Conservation (phyloP, 371 early-diverging fungal species). For the Mortierella sp. region DNA sequence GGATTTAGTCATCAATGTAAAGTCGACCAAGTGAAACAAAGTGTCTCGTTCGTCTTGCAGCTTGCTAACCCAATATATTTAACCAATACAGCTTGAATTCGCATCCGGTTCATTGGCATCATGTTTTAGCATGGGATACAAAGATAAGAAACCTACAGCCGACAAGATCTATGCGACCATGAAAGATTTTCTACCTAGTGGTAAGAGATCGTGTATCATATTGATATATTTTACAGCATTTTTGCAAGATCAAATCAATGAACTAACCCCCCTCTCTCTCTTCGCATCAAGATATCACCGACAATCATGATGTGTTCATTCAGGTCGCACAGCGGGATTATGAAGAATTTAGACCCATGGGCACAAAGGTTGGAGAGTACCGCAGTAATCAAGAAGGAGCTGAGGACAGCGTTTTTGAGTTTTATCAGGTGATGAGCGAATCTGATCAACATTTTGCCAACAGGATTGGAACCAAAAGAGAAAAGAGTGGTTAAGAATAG, state of each 20-base stretch:
- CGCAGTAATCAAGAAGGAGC: slow-evolving; percentile 57
- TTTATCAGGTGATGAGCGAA: slow-evolving; percentile 74
- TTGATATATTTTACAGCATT: not conserved
- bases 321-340: slow-evolving; percentile 71
- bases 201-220: slow-evolving; percentile 32
- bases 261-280: not conserved
- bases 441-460: not conserved
- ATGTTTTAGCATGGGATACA: slow-evolving; percentile 73
- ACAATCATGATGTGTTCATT: slow-evolving; percentile 72
- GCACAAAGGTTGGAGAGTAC: slow-evolving; percentile 80
- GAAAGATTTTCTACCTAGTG: slow-evolving; percentile 61
- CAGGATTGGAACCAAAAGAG: not conserved
- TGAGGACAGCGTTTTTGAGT: slow-evolving; percentile 70
- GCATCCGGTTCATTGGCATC: slow-evolving; percentile 84
- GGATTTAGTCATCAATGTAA: slow-evolving; percentile 77
- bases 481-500: not conserved
- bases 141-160: slow-evolving; percentile 59
- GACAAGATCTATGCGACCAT: slow-evolving; percentile 64
- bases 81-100: slow-evolving; percentile 70
- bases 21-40: slow-evolving; percentile 3
- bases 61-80: slow-evolving; percentile 1
- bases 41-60: not conserved
- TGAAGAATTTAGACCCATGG: slow-evolving; percentile 72
- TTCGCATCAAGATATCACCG: slow-evolving; percentile 65
- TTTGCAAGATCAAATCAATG: not conserved